Conservation (phyloP, 495 filamentous ascomycete species). For the Lepidopterella palustris region DNA sequence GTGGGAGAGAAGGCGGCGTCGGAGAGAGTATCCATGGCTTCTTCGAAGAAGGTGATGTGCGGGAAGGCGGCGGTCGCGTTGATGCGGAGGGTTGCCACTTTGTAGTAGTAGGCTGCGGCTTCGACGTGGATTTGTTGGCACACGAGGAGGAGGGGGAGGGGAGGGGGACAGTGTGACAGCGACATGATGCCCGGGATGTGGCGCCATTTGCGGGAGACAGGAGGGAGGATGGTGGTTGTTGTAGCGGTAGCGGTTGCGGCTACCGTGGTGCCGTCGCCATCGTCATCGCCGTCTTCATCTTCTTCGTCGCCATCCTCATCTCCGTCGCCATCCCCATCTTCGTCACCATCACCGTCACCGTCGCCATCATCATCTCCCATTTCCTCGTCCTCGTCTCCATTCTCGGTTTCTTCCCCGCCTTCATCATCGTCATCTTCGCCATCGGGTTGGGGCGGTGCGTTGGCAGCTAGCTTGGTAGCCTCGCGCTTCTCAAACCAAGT, state of each 20-base stretch:
- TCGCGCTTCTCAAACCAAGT: slow-evolving; percentile 27
- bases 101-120: slow-evolving; percentile 23
- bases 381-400: slow-evolving; percentile 10
- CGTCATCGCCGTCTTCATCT: neutral
- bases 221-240: neutral
- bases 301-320: neutral
- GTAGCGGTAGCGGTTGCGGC: neutral
- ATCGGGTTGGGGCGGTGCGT: neutral
- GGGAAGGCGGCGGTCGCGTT: slow-evolving; percentile 19
- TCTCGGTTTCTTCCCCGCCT: slow-evolving; percentile 5
- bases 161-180: slow-evolving; percentile 15
- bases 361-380: neutral
- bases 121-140: slow-evolving; percentile 14
- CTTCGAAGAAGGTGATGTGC: slow-evolving; percentile 21
- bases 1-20: slow-evolving; percentile 20
- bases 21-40: slow-evolving; percentile 8
- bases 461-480: neutral
- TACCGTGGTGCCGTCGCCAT: neutral
- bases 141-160: slow-evolving; percentile 11
- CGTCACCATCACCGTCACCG: slow-evolving; percentile 3
- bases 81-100: slow-evolving; percentile 19
- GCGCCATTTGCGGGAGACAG: slow-evolving; percentile 17
- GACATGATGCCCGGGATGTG: slow-evolving; percentile 23
- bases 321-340: neutral
- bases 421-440: slow-evolving; percentile 5